Evolutionary conservation across 768 basidiomycete genomes (phyloP), one percentile per base, ranked within the genome.

Genomic region (Amanita brunnescens): DNA sequence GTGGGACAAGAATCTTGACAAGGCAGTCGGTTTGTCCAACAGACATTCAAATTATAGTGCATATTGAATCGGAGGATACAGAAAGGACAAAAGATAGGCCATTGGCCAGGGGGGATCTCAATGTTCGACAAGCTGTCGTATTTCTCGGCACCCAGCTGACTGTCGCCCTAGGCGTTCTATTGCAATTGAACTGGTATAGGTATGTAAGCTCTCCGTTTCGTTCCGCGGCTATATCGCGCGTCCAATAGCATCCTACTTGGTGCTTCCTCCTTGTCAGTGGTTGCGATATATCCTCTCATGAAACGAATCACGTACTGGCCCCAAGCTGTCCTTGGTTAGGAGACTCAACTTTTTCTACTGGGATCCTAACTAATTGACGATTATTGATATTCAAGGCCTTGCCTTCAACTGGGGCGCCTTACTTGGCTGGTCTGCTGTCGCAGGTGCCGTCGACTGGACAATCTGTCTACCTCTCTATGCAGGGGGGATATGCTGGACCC

Each of bases 401-500:
- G 84, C 94, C 0, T 99, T 94, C 67, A 98, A 97, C 67, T 99
- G 95, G 95, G 96, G 96, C 14, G 83, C 91, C 1, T 67, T 99
- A 1, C 80, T 98, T 14, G 96, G 96, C 20, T 97, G 94, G 88
- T 94, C 96, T 2, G 94, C 96, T 2, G 83, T 98, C 3, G 80
- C 86, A 1, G 91, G 90, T 1, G 59, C 74, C 1, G 82, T 85
- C 2, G 73, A 95, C 61, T 95, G 91, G 93, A 63, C 63, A 9
- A 79, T 94, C 37, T 90, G 87, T 38, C 67, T 88, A 7, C 91
- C 96, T 2, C 76, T 99, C 10, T 98, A 97, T 61, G 83, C 85
- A 1, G 91, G 94, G 6, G 89, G 91, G 20, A 69, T 93, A 23
- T 81, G 82, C 59, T 98, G 94, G 93, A 94, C 94, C 44, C 77